Base-by-base conservation (phyloP, 805 yeast genomes). In the Saturnispora galanensis region DNA sequence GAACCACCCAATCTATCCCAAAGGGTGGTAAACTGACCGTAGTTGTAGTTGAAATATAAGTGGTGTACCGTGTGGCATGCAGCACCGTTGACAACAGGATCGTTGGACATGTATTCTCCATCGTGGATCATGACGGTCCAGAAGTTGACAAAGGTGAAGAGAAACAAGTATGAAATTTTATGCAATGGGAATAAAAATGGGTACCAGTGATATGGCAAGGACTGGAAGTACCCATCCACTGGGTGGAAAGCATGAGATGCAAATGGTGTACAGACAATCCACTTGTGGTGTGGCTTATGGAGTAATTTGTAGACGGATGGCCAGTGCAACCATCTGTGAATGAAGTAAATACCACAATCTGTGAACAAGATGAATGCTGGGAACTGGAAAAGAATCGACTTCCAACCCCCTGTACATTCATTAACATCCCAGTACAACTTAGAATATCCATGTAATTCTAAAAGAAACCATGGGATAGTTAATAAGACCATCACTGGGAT, bases 41-140 rank as follows among this genome's bases (percentile, higher is more conserved):
- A 93, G 71, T 93, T 93, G 69, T 93, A 93, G 73, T 90, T 90
- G 78, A 93, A 93, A 68, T 93, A 93, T 55, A 93, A 68, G 62
- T 93, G 98, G 66, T 93, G 98, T 39, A 90, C 80, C 1, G 98
- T 89, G 69, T 93, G 98, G 66, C 97, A 90, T 5, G 98, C 98
- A 13, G 97, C 89, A 57, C 98, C 98, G 65, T 93, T 93, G 53
- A 93, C 83, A 47, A 87, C 76, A 6, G 97, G 96, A 63, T 88
- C 95, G 64, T 86, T 84, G 37, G 96, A 84, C 71, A 90, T 64
- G 65, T 88, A 93, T 62, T 89, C 93, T 52, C 98, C 98, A 60
- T 93, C 98, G 66, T 93, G 98, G 60, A 93, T 93, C 93, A 90
- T 84, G 36, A 93, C 95, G 11, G 98, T 86, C 98, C 98, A 93